Evolutionary conservation across 371 early-diverging fungal genomes (phyloP).

Genomic region (Mortierella sp.): DNA sequence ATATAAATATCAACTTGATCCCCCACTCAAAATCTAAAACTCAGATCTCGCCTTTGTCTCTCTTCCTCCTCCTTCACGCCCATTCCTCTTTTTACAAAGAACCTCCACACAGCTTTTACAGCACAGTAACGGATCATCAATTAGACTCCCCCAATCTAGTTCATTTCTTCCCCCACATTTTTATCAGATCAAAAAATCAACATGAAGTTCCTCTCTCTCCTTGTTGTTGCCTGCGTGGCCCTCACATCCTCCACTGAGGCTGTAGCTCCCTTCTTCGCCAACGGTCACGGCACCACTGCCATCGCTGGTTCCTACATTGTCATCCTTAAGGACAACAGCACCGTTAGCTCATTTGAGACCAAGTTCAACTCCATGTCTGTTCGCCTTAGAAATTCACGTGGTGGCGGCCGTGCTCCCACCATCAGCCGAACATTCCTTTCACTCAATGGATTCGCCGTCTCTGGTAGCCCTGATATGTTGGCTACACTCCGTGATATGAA

Average conservation of each 20-base stretch:
- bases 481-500: constrained; percentile 26
- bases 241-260: constrained; percentile 21
- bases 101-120: constrained; percentile 5
- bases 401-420: constrained; percentile 16
- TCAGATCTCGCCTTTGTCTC: not conserved
- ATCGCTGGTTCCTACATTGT: constrained; percentile 48
- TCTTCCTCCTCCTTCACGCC: not conserved
- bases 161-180: no score
- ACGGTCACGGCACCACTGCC: constrained; percentile 13
- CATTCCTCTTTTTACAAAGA: not conserved
- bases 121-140: not conserved
- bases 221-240: constrained; percentile 41
- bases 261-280: constrained; percentile 23
- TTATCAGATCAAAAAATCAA: no score
- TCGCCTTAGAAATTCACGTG: constrained; percentile 31
- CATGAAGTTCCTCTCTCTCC: constrained; percentile 43
- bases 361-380: constrained; percentile 31
- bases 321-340: constrained; percentile 39
- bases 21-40: no score
- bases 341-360: constrained; percentile 17
- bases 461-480: constrained; percentile 4
- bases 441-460: constrained; percentile 23
- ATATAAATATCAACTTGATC: no score
- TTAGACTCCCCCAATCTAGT: not conserved
- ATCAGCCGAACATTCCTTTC: constrained; percentile 25